Evolutionary conservation across 1,284 basidiomycete genomes (phyloP).

Genomic region (Cutaneotrichosporon dermatis): DNA sequence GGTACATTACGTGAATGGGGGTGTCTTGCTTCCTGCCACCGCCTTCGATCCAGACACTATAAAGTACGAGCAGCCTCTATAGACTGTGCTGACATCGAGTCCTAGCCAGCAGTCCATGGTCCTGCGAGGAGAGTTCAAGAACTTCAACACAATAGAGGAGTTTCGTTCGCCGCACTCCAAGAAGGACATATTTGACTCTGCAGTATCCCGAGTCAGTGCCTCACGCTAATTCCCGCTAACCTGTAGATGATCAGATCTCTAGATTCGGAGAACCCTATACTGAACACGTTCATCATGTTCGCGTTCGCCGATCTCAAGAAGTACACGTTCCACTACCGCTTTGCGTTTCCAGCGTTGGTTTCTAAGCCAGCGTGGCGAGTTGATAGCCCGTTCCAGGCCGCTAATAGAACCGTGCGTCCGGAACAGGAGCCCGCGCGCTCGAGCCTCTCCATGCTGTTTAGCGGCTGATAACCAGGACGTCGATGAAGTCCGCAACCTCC

Average conservation of each 20-base stretch:
- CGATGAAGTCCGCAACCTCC: conserved; percentile 17
- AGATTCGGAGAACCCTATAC: conserved; percentile 39
- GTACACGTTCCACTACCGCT: conserved; percentile 97
- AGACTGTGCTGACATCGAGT: neutral
- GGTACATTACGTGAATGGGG: conserved; percentile 32
- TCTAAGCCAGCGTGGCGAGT: conserved; percentile 84
- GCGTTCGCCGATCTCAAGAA: conserved; percentile 97
- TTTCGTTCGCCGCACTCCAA: conserved; percentile 83
- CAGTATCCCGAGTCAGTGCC: conserved; percentile 31
- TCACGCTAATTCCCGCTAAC: neutral
- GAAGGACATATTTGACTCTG: conserved; percentile 69
- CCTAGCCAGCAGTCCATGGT: conserved; percentile 46
- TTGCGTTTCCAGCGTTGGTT: conserved; percentile 87
- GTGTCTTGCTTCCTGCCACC: conserved; percentile 21
- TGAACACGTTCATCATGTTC: conserved; percentile 80
- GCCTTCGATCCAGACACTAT: conserved; percentile 26
- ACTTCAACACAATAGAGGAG: conserved; percentile 94
- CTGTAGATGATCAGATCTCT: conserved; percentile 37
- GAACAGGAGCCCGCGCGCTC: too few species aligned
- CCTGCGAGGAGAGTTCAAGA: conserved; percentile 70
- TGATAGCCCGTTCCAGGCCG: conserved; percentile 26
- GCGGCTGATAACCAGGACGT: conserved; percentile 27
- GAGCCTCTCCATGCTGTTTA: too few species aligned
- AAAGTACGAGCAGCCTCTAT: too few species aligned
- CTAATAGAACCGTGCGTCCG: conserved; percentile 20